These are phyloP conservation scores for Starmera amethionina DNA, from an alignment of 805 yeast genomes.

Conservation along the genomic window DNA sequence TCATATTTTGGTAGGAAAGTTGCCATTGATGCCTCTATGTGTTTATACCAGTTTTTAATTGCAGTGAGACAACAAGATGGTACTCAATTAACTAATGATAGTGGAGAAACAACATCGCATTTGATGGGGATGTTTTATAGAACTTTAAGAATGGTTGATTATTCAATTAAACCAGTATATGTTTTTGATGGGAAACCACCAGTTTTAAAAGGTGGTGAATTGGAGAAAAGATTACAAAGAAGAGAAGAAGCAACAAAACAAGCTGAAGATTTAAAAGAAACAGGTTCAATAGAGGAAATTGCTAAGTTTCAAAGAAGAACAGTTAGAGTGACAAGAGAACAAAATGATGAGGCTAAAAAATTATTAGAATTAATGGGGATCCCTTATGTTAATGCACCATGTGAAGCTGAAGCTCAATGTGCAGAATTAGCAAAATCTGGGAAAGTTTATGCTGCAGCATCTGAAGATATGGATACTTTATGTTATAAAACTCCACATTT, in stretches of 20 bases:
- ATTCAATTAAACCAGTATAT: slow-evolving; percentile 93
- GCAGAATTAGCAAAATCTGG: slow-evolving; percentile 86
- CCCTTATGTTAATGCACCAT: slow-evolving; percentile 88
- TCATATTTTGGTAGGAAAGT: slow-evolving; percentile 87
- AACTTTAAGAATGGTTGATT: slow-evolving; percentile 79
- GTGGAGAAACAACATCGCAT: slow-evolving; percentile 91
- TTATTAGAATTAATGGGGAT: slow-evolving; percentile 86
- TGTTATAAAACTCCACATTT: slow-evolving; percentile 83
- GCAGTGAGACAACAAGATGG: slow-evolving; percentile 98
- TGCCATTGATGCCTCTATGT: slow-evolving; percentile 96
- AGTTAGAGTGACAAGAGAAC: slow-evolving; percentile 81
- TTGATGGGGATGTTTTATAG: slow-evolving; percentile 94
- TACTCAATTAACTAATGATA: slow-evolving; percentile 77
- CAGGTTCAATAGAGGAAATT: slow-evolving; percentile 70
- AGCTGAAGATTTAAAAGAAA: slow-evolving; percentile 66
- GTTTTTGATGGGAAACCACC: slow-evolving; percentile 99
- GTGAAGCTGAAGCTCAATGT: slow-evolving; percentile 99
- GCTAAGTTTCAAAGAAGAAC: slow-evolving; percentile 75
- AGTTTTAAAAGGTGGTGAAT: slow-evolving; percentile 82
- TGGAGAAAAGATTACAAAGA: slow-evolving; percentile 72
- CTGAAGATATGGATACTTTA: slow-evolving; percentile 97
- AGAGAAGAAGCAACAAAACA: slow-evolving; percentile 77
- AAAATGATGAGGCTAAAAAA: slow-evolving; percentile 87
- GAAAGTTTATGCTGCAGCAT: slow-evolving; percentile 93
- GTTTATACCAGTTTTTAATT: slow-evolving; percentile 87